Conservation (phyloP, 1,284 basidiomycete species). For the Malassezia japonica region DNA sequence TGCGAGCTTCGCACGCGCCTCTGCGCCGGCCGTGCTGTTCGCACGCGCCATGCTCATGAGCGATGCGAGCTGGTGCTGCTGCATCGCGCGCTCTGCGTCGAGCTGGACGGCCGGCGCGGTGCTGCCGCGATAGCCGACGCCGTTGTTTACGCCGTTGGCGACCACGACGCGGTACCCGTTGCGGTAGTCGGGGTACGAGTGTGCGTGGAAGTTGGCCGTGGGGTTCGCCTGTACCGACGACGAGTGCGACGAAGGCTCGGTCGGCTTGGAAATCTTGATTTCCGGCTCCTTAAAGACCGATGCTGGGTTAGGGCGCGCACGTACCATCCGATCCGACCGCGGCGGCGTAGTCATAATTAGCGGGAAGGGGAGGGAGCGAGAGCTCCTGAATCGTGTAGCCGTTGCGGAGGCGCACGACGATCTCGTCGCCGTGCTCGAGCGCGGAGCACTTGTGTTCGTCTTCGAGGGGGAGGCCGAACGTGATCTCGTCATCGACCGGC, state of each 20-base stretch:
- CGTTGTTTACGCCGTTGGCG: conserved; percentile 23
- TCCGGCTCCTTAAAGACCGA: conserved; percentile 27
- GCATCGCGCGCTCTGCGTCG: neutral
- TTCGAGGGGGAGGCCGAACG: conserved; percentile 29
- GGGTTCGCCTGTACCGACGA: conserved; percentile 43
- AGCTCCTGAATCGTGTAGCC: conserved; percentile 27
- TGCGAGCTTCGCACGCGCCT: conserved; percentile 15
- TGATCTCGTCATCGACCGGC: conserved; percentile 6
- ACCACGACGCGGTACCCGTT: conserved; percentile 35
- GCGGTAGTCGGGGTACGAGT: conserved; percentile 33
- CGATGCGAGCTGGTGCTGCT: conserved; percentile 12
- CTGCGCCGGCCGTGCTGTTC: conserved; percentile 8
- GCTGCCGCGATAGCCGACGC: conserved; percentile 17
- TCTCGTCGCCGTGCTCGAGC: conserved; percentile 42
- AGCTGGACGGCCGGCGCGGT: too few relatives aligned
- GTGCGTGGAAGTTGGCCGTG: conserved; percentile 39
- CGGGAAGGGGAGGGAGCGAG: conserved; percentile 29
- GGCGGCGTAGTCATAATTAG: conserved; percentile 29
- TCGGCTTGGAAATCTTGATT: conserved; percentile 28
- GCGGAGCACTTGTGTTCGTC: conserved; percentile 45
- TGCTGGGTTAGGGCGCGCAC: conserved; percentile 9
- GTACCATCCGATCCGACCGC: too few relatives aligned
- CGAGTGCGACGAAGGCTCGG: conserved; percentile 43
- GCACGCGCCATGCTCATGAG: conserved; percentile 16
- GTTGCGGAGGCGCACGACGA: conserved; percentile 29